These are phyloP conservation scores for Colletotrichum musicola DNA, from an alignment of 2,329 filamentous ascomycete genomes.

Conservation along the genomic window DNA sequence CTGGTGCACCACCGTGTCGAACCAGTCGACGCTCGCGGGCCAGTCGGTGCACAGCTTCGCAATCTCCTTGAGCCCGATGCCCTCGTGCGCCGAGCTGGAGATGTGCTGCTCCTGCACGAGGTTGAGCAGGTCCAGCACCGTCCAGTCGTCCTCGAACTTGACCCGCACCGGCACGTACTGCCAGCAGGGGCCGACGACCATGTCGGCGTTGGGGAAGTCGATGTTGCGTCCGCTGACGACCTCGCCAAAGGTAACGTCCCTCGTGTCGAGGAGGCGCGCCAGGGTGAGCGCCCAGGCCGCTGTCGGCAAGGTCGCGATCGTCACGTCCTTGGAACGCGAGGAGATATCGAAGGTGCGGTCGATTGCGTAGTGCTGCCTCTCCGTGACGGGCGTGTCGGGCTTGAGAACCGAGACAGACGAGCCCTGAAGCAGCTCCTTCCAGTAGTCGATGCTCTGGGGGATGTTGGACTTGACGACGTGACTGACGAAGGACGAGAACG, in stretches of 20 bases:
- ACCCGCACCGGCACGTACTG: slow-evolving; percentile 76
- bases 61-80: slow-evolving; percentile 67
- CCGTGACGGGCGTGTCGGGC: slow-evolving; percentile 52
- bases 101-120: slow-evolving; percentile 70
- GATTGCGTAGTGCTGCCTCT: slow-evolving; percentile 56
- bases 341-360: slow-evolving; percentile 60
- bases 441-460: slow-evolving; percentile 69
- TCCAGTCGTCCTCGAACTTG: slow-evolving; percentile 64
- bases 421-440: slow-evolving; percentile 68
- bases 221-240: slow-evolving; percentile 75
- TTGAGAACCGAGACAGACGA: slow-evolving; percentile 61
- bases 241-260: slow-evolving; percentile 75
- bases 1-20: slow-evolving; percentile 70
- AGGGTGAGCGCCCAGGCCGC: slow-evolving; percentile 75
- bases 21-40: slow-evolving; percentile 56
- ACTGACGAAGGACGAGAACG: slow-evolving; percentile 61
- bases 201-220: slow-evolving; percentile 65
- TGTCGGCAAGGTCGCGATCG: slow-evolving; percentile 74
- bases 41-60: slow-evolving; percentile 61
- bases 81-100: slow-evolving; percentile 66
- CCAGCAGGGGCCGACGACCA: slow-evolving; percentile 74
- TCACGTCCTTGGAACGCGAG: slow-evolving; percentile 65
- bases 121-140: slow-evolving; percentile 63
- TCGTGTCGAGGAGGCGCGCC: slow-evolving; percentile 62
- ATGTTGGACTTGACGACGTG: slow-evolving; percentile 56